phyloP scores from a whole-genome alignment of 1,139 yeast species.

The Pichia kudriavzevii region DNA sequence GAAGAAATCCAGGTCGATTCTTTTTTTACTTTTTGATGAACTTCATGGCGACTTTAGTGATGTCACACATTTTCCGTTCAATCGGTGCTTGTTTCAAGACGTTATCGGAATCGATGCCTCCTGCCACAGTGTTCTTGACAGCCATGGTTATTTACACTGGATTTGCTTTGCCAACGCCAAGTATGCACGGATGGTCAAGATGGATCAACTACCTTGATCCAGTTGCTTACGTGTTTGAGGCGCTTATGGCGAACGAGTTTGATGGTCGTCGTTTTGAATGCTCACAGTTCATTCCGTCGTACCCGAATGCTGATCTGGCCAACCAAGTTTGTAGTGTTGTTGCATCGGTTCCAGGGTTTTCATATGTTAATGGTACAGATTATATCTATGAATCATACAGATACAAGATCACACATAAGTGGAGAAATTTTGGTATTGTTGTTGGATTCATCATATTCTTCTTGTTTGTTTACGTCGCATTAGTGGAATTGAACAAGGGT shows the following conservation, averaged over 20 bases:
- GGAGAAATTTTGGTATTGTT: constrained; percentile 32
- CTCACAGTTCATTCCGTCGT: constrained; percentile 44
- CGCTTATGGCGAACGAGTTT: constrained; percentile 46
- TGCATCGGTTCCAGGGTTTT: constrained; percentile 38
- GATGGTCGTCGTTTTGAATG: constrained; percentile 47
- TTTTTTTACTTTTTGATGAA: constrained; percentile 46
- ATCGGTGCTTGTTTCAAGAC: constrained; percentile 42
- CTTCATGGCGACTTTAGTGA: constrained; percentile 35
- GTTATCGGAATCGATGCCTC: constrained; percentile 44
- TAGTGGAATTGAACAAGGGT: constrained; percentile 28
- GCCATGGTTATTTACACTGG: constrained; percentile 46
- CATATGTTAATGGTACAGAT: constrained; percentile 25
- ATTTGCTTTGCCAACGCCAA: constrained; percentile 48
- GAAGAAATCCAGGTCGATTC: constrained; percentile 44
- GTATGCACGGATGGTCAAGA: constrained; percentile 60
- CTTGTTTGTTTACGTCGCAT: constrained; percentile 23
- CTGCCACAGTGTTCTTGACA: constrained; percentile 43
- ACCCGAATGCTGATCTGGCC: constrained; percentile 32
- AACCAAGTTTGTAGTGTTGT: constrained; percentile 54
- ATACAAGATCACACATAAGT: constrained; percentile 26
- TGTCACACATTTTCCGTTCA: constrained; percentile 40
- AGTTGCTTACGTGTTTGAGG: constrained; percentile 46
- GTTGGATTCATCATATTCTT: constrained; percentile 29
- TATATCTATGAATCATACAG: constrained; percentile 25
- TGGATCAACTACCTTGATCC: constrained; percentile 56